phyloP scores from a whole-genome alignment of 2,329 filamentous ascomycete genomes.

The Penicillium sp. region DNA sequence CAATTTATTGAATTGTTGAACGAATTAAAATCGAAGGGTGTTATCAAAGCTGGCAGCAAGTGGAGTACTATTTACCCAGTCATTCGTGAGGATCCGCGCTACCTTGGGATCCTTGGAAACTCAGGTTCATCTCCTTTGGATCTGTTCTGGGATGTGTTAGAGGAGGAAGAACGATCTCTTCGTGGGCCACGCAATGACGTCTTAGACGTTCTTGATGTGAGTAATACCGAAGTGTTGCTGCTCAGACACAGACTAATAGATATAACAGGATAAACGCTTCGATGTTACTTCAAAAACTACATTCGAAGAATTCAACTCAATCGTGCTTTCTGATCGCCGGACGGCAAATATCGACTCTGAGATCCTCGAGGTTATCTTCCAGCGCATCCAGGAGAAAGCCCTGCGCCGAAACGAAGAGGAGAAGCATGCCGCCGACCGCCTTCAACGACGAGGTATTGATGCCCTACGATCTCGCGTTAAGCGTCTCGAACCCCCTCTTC shows the following conservation, averaged over 20 bases:
- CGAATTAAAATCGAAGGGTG: slow-evolving; percentile 74
- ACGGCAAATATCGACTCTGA: slow-evolving; percentile 86
- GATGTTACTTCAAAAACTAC: slow-evolving; percentile 86
- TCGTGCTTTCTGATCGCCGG: slow-evolving; percentile 84
- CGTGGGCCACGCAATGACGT: slow-evolving; percentile 81
- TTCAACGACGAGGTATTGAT: slow-evolving; percentile 84
- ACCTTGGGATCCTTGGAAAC: slow-evolving; percentile 81
- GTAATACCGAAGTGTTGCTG: slow-evolving; percentile 36
- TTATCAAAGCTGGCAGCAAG: slow-evolving; percentile 87
- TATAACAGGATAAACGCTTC: slow-evolving; percentile 78
- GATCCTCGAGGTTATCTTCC: slow-evolving; percentile 79
- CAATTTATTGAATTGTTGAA: slow-evolving; percentile 74
- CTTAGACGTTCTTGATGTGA: slow-evolving; percentile 84
- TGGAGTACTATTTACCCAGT: slow-evolving; percentile 81
- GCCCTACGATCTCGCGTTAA: slow-evolving; percentile 85
- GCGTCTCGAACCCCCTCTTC: slow-evolving; percentile 83
- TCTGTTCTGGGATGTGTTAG: slow-evolving; percentile 93
- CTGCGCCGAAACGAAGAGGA: slow-evolving; percentile 83
- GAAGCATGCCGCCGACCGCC: slow-evolving; percentile 77
- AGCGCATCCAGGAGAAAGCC: slow-evolving; percentile 86
- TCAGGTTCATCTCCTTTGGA: slow-evolving; percentile 84
- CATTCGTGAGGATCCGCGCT: slow-evolving; percentile 81
- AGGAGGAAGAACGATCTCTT: slow-evolving; percentile 89
- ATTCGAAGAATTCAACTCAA: slow-evolving; percentile 82
- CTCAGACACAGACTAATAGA: slow-evolving; percentile 41